Percentiles rank a stretch among this genome's conserved stretches.
phyloP scores from a whole-genome alignment of 768 basidiomycete species.

The Amanita phalloides region DNA sequence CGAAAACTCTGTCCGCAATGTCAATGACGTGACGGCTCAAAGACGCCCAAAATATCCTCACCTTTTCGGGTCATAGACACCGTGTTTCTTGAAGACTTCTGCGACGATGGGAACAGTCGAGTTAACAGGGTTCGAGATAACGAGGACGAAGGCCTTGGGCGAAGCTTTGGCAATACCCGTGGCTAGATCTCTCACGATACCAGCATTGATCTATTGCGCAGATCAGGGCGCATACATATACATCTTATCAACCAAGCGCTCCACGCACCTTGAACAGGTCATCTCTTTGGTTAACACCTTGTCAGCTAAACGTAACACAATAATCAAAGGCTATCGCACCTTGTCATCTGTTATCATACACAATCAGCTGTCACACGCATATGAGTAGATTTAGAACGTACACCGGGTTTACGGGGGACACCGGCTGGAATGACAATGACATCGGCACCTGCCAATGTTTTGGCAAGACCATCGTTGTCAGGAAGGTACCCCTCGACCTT shows the following conservation, averaged over 20 bases:
- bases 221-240: background rate
- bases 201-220: constrained; percentile 78
- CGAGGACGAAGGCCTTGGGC: constrained; percentile 88
- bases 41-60: constrained; percentile 18
- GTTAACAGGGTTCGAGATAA: constrained; percentile 99
- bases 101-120: constrained; percentile 96
- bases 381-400: constrained; percentile 24
- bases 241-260: background rate
- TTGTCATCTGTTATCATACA: constrained; percentile 33
- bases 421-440: constrained; percentile 95
- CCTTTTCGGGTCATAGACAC: constrained; percentile 89
- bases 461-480: constrained; percentile 72
- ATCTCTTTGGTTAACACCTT: constrained; percentile 42
- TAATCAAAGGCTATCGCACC: constrained; percentile 20
- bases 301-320: background rate
- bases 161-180: constrained; percentile 73
- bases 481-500: constrained; percentile 77
- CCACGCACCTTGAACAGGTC: constrained; percentile 83
- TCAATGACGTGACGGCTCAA: background rate
- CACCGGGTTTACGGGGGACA: constrained; percentile 90
- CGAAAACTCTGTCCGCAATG: constrained; percentile 59
- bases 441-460: constrained; percentile 76
- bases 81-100: constrained; percentile 90
- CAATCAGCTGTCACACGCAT: background rate
- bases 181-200: constrained; percentile 90